Evolutionary conservation across 441 rosid genomes (phyloP).

Genomic region (Gossypium trilobum): DNA sequence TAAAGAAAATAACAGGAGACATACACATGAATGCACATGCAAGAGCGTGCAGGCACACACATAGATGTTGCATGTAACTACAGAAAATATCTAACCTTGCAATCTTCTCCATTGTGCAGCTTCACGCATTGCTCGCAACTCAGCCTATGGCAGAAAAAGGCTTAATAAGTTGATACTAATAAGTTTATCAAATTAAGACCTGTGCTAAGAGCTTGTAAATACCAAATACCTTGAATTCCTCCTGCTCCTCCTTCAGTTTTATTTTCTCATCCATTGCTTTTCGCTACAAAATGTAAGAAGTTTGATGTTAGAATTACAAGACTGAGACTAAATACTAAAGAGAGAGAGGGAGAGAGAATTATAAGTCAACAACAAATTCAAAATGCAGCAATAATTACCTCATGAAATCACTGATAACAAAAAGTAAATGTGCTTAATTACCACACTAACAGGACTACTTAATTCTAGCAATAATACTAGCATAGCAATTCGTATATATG

Average conservation of each 20-base stretch:
- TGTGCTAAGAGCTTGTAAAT: constrained; percentile 2
- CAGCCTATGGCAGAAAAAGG: constrained; percentile 39
- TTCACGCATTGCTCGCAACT: constrained; percentile 77
- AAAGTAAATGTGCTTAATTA: not conserved
- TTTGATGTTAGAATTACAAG: not conserved
- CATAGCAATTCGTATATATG: not conserved
- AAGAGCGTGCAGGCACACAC: not conserved
- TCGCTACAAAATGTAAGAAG: constrained; percentile 40
- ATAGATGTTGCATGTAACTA: not conserved
- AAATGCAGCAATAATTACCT: not conserved
- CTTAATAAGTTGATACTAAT: not conserved
- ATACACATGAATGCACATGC: not conserved
- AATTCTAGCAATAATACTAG: not conserved
- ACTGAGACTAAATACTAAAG: not conserved
- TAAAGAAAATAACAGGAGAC: not conserved
- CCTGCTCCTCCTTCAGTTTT: constrained; percentile 75
- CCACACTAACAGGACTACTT: not conserved
- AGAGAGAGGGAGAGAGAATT: not conserved
- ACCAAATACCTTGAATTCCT: constrained; percentile 64
- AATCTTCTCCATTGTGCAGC: constrained; percentile 91
- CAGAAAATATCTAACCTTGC: constrained; percentile 43
- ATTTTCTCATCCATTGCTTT: constrained; percentile 81
- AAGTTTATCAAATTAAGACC: constrained; percentile 7
- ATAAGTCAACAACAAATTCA: not conserved
- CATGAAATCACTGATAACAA: not conserved